A percentile compares a stretch with the other conserved stretches of the same genome.
Evolutionary conservation across 192 early-diverging fungal species (phyloP).

Genomic region (Geranomyces variabilis): DNA sequence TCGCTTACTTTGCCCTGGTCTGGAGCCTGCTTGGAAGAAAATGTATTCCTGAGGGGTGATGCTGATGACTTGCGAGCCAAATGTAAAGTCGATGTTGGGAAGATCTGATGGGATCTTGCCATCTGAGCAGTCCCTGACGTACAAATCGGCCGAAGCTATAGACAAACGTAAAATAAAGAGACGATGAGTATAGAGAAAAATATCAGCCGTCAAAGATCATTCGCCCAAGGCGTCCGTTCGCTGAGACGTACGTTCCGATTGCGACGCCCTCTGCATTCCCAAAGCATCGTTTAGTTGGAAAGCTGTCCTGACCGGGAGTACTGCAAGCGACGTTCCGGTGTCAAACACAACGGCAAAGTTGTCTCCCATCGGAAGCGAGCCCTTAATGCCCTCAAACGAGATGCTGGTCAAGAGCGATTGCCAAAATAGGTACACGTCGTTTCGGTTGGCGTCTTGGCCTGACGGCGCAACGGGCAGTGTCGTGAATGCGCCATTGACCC

Average conservation of each 20-base stretch:
- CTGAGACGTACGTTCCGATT: neutral
- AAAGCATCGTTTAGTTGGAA: slow-evolving; percentile 15
- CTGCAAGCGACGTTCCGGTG: slow-evolving; percentile 43
- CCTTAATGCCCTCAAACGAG: slow-evolving; percentile 5
- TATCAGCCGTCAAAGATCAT: too few species aligned
- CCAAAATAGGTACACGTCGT: slow-evolving; percentile 20
- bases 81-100: slow-evolving; percentile 20
- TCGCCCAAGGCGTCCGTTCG: too few species aligned
- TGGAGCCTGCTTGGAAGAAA: slow-evolving; percentile 23
- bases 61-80: slow-evolving; percentile 1
- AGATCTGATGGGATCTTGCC: slow-evolving; percentile 14
- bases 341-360: slow-evolving; percentile 37
- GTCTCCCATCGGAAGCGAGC: neutral
- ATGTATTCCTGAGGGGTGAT: slow-evolving; percentile 29
- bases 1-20: neutral
- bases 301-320: slow-evolving; percentile 28
- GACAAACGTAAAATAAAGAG: neutral
- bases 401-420: slow-evolving; percentile 16
- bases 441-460: slow-evolving; percentile 7
- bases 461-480: slow-evolving; percentile 31
- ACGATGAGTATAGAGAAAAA: neutral
- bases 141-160: slow-evolving; percentile 16
- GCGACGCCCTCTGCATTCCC: slow-evolving; percentile 4
- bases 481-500: slow-evolving; percentile 24
- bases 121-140: slow-evolving; percentile 19